These are phyloP conservation scores for Alternaria solani DNA, from an alignment of 2,329 filamentous ascomycete species.

Conservation along the genomic window DNA sequence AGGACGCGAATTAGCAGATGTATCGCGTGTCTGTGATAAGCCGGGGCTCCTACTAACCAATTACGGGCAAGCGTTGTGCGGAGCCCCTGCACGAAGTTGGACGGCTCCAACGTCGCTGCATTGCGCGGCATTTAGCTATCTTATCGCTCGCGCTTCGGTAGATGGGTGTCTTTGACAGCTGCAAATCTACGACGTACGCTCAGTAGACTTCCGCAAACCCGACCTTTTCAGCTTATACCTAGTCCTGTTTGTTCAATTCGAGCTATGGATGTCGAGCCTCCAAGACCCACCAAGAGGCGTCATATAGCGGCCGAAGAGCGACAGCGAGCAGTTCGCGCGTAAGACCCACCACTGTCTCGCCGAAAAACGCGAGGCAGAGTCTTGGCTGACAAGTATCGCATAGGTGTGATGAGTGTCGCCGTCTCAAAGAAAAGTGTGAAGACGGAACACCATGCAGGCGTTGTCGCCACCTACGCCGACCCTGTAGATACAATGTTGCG, in stretches of 20 bases:
- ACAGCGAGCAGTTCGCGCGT: constrained; percentile 24
- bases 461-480: constrained; percentile 61
- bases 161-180: background rate
- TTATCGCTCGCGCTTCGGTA: background rate
- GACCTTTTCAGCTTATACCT: background rate
- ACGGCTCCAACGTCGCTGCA: constrained; percentile 4
- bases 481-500: constrained; percentile 47
- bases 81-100: constrained; percentile 1
- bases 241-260: background rate
- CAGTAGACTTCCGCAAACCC: background rate
- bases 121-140: background rate
- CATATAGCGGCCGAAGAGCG: constrained; percentile 19
- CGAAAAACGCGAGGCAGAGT: background rate
- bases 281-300: constrained; percentile 22
- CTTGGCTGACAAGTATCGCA: constrained; percentile 8
- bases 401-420: constrained; percentile 64
- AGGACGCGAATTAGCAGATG: background rate
- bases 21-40: constrained; percentile 1
- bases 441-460: constrained; percentile 63
- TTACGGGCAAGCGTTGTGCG: constrained; percentile 3
- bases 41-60: constrained; percentile 2
- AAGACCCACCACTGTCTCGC: constrained; percentile 7
- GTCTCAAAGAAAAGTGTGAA: constrained; percentile 66
- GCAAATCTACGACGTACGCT: background rate
- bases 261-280: constrained; percentile 15